A percentile compares a stretch with the other conserved stretches of the same genome.
phyloP scores from a whole-genome alignment of 2,329 filamentous ascomycete species.

The Helicocarpus griseus region DNA sequence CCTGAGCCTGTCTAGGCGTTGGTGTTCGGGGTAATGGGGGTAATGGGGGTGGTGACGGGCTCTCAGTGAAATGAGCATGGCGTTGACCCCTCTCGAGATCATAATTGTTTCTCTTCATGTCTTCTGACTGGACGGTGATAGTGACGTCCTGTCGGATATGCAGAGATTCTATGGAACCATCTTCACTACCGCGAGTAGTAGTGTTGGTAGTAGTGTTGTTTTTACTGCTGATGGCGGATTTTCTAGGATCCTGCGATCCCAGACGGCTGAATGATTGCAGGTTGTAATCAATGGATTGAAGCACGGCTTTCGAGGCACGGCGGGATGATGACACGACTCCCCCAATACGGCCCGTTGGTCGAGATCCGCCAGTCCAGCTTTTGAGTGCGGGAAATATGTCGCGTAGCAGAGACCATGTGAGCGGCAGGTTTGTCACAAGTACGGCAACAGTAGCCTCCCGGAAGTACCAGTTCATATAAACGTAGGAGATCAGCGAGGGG shows the following conservation, averaged over 20 bases:
- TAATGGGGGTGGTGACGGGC: neutral
- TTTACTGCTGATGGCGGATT: constrained; percentile 20
- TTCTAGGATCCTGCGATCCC: constrained; percentile 17
- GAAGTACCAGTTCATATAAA: constrained; percentile 41
- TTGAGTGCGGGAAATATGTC: constrained; percentile 37
- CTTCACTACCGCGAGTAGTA: constrained; percentile 19
- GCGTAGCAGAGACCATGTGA: constrained; percentile 43
- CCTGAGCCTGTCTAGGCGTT: neutral
- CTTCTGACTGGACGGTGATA: constrained; percentile 18
- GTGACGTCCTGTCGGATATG: constrained; percentile 32
- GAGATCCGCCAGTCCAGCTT: constrained; percentile 31
- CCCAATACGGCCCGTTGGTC: constrained; percentile 23
- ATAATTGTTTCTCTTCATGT: neutral
- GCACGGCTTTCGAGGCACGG: constrained; percentile 12
- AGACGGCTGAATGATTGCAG: constrained; percentile 22
- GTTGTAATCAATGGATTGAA: constrained; percentile 20
- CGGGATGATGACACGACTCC: neutral
- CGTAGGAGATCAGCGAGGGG: constrained; percentile 30
- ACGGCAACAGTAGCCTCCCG: constrained; percentile 36
- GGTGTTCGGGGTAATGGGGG: neutral
- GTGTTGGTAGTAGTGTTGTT: constrained; percentile 15
- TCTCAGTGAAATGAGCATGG: neutral
- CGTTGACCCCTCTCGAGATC: neutral
- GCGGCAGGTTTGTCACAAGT: constrained; percentile 43
- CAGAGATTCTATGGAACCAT: constrained; percentile 27